Base-by-base conservation (phyloP, 495 filamentous ascomycete genomes). In the Rhypophila decipiens region DNA sequence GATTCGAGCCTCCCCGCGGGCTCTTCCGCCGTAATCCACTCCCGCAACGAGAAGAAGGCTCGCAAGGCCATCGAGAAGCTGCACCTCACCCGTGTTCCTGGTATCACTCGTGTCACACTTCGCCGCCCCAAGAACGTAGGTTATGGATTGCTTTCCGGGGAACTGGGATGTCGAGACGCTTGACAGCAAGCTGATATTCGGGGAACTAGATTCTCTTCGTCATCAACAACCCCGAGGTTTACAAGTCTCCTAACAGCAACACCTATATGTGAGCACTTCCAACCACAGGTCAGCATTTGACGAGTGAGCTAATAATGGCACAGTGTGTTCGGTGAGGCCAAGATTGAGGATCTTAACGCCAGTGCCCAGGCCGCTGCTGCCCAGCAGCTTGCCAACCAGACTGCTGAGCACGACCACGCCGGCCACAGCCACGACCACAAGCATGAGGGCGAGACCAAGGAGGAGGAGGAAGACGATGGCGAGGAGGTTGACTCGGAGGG, bases 21-120 rank as follows among this genome's bases (percentile, higher is more conserved):
- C 63, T 87, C 88, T 55, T 77, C 82, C 37, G 86, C 95, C 66
- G 81, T 88, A 47, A 84, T 97, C 58, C 91, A 97, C 79, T 95
- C 87, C 59, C 88, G 93, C 69, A 95, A 95, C 75, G 94, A 99
- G 85, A 99, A 99, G 85, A 99, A 97, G 80, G 94, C 94, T 46
- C 82, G 94, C 66, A 97, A 97, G 78, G 87, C 88, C 63, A 95
- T 98, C 69, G 87, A 87, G 60, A 99, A 99, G 83, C 79, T 97
- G 61, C 91, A 95, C 60, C 75, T 99, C 65, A 94, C 90, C 77
- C 89, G 90, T 59, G 86, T 99, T 55, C 84, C 86, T 53, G 94
- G 94, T 63, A 99, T 99, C 67, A 99, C 94, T 57, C 82, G 93
- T 67, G 94, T 99, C 57, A 99, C 94, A 40, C 80, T 99, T 59